These are phyloP conservation scores for Nakaseomyces nivariensis DNA, from an alignment of 1,139 yeast species.

Conservation along the genomic window DNA sequence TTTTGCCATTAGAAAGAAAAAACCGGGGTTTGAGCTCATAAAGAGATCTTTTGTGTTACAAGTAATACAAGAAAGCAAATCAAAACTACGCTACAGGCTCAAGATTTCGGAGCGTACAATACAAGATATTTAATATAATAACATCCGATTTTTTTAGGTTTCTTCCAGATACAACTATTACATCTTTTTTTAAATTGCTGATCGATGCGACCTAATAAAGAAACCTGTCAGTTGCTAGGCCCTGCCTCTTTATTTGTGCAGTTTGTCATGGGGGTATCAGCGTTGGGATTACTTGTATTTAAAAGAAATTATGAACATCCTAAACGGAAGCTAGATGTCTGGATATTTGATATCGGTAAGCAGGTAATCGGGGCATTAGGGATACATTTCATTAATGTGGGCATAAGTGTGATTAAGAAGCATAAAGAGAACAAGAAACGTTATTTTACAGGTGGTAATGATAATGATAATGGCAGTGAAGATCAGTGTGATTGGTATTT, in stretches of 20 bases:
- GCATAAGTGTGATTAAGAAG: slow-evolving; percentile 52
- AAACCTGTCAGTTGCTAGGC: slow-evolving; percentile 54
- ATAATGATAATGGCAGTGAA: slow-evolving; percentile 27
- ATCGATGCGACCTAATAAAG: slow-evolving; percentile 5
- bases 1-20: not conserved
- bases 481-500: slow-evolving; percentile 90
- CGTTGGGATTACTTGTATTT: slow-evolving; percentile 60
- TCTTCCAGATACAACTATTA: too few relatives aligned
- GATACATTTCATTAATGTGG: slow-evolving; percentile 70
- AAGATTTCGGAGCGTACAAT: too few relatives aligned
- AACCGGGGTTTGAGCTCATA: not conserved
- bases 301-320: slow-evolving; percentile 78
- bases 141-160: too few relatives aligned
- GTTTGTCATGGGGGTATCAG: slow-evolving; percentile 58
- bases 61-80: too few relatives aligned
- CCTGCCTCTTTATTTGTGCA: slow-evolving; percentile 64
- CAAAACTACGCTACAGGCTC: too few relatives aligned
- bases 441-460: not conserved
- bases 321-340: slow-evolving; percentile 75
- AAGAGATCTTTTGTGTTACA: too few relatives aligned
- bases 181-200: too few relatives aligned
- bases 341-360: slow-evolving; percentile 85
- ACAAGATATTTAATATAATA: too few relatives aligned
- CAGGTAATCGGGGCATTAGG: slow-evolving; percentile 83
- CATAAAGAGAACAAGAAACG: slow-evolving; percentile 5